A percentile compares a stretch with the other conserved stretches of the same genome.
Conservation (phyloP, 805 yeast genomes). For the Candida krabiensis region DNA sequence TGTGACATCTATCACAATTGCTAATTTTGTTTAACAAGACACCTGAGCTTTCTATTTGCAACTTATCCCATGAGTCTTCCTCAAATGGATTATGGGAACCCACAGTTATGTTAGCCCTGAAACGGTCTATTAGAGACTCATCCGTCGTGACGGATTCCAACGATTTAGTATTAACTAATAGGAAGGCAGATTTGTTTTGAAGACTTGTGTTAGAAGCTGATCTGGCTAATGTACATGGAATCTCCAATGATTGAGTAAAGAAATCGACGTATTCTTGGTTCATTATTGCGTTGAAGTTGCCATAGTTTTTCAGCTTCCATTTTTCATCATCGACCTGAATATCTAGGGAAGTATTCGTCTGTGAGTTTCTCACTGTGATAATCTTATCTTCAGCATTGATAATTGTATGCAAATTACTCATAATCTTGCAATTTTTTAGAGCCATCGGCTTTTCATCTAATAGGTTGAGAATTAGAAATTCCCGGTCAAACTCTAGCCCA, state of each 20-base stretch:
- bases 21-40: slow-evolving; percentile 23
- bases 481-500: slow-evolving; percentile 43
- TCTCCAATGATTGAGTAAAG: slow-evolving; percentile 30
- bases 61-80: slow-evolving; percentile 38
- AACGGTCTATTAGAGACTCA: slow-evolving; percentile 17
- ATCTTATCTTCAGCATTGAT: slow-evolving; percentile 15
- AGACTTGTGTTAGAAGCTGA: slow-evolving; percentile 12
- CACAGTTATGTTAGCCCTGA: slow-evolving; percentile 42
- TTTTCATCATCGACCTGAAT: slow-evolving; percentile 2
- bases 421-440: slow-evolving; percentile 34
- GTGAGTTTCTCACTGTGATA: slow-evolving; percentile 7
- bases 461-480: slow-evolving; percentile 37
- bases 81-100: slow-evolving; percentile 29
- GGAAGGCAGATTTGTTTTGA: slow-evolving; percentile 40
- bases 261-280: slow-evolving; percentile 27
- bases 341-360: slow-evolving; percentile 4
- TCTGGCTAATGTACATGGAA: slow-evolving; percentile 37
- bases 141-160: slow-evolving; percentile 19
- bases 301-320: slow-evolving; percentile 5
- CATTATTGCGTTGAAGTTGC: slow-evolving; percentile 8
- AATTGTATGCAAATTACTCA: slow-evolving; percentile 37
- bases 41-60: slow-evolving; percentile 16
- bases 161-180: slow-evolving; percentile 35
- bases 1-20: slow-evolving; percentile 42
- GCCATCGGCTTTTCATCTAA: slow-evolving; percentile 28